Conservation (phyloP, 164 flowering plant species). For the Cinnamomum chago region DNA sequence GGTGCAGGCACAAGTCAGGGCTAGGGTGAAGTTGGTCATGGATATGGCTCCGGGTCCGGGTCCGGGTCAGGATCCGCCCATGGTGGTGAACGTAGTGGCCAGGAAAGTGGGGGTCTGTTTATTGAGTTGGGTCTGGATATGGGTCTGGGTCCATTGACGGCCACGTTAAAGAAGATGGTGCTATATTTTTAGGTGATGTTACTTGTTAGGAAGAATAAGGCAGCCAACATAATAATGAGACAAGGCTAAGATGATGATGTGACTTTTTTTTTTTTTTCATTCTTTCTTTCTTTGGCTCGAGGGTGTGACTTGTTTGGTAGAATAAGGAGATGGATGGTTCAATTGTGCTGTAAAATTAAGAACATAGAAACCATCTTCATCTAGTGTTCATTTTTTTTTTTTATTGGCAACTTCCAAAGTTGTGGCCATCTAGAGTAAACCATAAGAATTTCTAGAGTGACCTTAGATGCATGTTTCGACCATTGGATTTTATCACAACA, state of each 20-base stretch:
- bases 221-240: too few species aligned
- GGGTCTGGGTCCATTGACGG: not conserved
- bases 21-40: constrained; percentile 1
- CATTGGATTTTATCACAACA: not conserved
- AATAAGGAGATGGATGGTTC: constrained; percentile 2
- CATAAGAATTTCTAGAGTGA: not conserved
- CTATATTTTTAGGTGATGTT: not conserved
- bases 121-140: not conserved
- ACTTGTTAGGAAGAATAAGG: not conserved
- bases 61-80: not conserved
- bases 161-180: not conserved
- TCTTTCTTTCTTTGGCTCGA: too few species aligned
- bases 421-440: not conserved
- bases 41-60: too few species aligned
- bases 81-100: not conserved
- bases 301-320: too few species aligned
- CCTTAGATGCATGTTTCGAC: not conserved
- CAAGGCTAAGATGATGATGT: too few species aligned
- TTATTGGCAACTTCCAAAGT: too few species aligned
- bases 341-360: not conserved
- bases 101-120: not conserved
- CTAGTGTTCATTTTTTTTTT: too few species aligned
- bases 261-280: too few species aligned
- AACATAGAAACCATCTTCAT: not conserved
- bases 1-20: constrained; percentile 5